Evolutionary conservation across 345 rosid species (phyloP).

Genomic region (Gossypium longicalyx): DNA sequence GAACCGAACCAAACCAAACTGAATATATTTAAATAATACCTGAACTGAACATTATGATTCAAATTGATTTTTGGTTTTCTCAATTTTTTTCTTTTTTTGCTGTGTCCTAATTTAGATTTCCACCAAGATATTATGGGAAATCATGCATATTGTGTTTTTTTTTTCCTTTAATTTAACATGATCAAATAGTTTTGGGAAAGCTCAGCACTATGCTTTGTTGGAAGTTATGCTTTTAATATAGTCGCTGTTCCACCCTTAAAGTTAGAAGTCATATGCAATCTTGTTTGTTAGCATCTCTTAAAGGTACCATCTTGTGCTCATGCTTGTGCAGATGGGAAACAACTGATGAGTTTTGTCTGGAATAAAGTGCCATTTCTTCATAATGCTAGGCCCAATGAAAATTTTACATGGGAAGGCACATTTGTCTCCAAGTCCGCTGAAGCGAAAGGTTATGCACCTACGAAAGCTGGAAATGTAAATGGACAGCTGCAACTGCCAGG

Average conservation of each 20-base stretch:
- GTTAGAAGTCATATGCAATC: not conserved
- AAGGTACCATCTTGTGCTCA: slow-evolving; percentile 13
- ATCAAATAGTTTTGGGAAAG: not conserved
- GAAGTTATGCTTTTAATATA: not conserved
- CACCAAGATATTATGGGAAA: not conserved
- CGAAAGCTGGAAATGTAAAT: slow-evolving; percentile 40
- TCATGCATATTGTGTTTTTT: too few species aligned
- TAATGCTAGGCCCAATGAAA: slow-evolving; percentile 33
- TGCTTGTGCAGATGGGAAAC: slow-evolving; percentile 61
- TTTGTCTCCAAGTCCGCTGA: slow-evolving; percentile 40
- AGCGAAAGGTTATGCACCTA: slow-evolving; percentile 43
- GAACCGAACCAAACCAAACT: too few species aligned
- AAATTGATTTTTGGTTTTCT: too few species aligned
- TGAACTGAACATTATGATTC: too few species aligned
- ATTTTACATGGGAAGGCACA: slow-evolving; percentile 42
- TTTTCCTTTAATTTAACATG: too few species aligned
- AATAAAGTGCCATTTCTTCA: slow-evolving; percentile 42
- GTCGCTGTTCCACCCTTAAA: not conserved
- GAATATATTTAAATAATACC: too few species aligned
- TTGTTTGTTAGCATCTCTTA: not conserved
- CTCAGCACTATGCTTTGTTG: not conserved
- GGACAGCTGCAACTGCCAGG: slow-evolving; percentile 35
- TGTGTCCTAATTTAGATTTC: not conserved
- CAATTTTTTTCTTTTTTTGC: too few species aligned
- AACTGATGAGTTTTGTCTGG: slow-evolving; percentile 51